phyloP scores from a whole-genome alignment of 495 filamentous ascomycete species.

The Podospora didyma region DNA sequence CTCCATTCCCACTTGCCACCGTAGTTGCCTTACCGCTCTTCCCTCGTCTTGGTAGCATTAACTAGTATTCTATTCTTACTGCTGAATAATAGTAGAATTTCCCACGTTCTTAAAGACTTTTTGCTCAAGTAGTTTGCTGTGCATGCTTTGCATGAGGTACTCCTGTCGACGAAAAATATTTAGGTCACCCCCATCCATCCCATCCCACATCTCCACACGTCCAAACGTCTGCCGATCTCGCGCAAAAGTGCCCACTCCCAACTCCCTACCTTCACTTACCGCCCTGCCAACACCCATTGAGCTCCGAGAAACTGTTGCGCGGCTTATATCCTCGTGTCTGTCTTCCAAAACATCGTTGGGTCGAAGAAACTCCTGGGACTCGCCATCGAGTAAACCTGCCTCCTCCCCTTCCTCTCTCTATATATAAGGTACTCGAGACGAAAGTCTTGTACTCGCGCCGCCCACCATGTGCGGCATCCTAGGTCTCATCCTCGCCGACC shows the following conservation, averaged over 20 bases:
- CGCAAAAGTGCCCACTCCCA: too few relatives aligned
- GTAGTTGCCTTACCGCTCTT: neutral
- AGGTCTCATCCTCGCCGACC: constrained; percentile 67
- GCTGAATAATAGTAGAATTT: neutral
- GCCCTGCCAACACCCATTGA: too few relatives aligned
- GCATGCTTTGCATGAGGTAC: too few relatives aligned
- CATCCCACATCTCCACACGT: too few relatives aligned
- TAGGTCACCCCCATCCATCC: too few relatives aligned
- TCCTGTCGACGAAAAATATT: too few relatives aligned
- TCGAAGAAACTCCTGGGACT: neutral
- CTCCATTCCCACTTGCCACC: neutral
- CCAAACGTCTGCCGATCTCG: too few relatives aligned
- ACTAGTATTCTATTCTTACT: neutral
- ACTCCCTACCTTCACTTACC: too few relatives aligned
- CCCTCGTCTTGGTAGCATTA: neutral
- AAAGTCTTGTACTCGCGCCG: neutral
- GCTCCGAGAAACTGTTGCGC: too few relatives aligned
- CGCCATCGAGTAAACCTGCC: neutral
- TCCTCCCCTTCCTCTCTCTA: neutral
- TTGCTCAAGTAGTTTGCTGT: too few relatives aligned
- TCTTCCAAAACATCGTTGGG: too few relatives aligned
- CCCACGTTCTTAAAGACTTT: neutral
- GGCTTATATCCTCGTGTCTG: too few relatives aligned
- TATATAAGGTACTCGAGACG: neutral
- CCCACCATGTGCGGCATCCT: constrained; percentile 79